These are phyloP conservation scores for Austroboletus rostrupii DNA, from an alignment of 1,284 basidiomycete genomes.

Conservation along the genomic window DNA sequence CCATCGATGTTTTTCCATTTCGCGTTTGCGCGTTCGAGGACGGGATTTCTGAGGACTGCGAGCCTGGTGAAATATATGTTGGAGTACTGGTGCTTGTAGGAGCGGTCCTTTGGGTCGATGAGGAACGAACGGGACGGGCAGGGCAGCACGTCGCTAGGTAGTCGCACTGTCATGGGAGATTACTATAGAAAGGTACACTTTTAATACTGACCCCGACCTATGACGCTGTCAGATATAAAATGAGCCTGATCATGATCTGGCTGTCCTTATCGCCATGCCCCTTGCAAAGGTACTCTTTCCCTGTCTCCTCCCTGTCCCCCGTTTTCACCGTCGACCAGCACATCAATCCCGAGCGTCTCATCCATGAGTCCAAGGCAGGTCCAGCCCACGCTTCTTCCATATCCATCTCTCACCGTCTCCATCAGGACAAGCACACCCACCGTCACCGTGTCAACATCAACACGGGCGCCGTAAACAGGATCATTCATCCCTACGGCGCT, in stretches of 20 bases:
- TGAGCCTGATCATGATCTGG: neutral
- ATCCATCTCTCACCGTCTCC: neutral
- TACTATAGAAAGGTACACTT: too few relatives aligned
- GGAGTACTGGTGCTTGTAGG: conserved; percentile 86
- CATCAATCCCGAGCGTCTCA: conserved; percentile 58
- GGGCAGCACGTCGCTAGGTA: conserved; percentile 33
- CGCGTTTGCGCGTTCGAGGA: conserved; percentile 60
- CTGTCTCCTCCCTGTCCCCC: neutral
- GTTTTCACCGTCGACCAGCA: conserved; percentile 41
- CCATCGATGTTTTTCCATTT: conserved; percentile 60
- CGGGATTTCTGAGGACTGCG: conserved; percentile 55
- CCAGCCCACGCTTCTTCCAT: neutral
- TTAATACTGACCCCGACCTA: too few relatives aligned
- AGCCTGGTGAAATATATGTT: conserved; percentile 89
- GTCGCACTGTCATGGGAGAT: conserved; percentile 16
- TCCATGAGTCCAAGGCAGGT: conserved; percentile 51
- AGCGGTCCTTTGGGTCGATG: conserved; percentile 51
- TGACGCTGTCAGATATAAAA: neutral
- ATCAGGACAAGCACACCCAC: conserved; percentile 45
- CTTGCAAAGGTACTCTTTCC: conserved; percentile 43
- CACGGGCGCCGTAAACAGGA: conserved; percentile 30
- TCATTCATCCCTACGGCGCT: conserved; percentile 52
- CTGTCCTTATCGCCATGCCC: conserved; percentile 30
- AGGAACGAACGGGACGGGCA: conserved; percentile 51
- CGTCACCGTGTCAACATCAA: conserved; percentile 40